Evolutionary conservation across 129 eudicot species (phyloP), one percentile per base, ranked within the genome.

Genomic region (Smallanthus sonchifolius): DNA sequence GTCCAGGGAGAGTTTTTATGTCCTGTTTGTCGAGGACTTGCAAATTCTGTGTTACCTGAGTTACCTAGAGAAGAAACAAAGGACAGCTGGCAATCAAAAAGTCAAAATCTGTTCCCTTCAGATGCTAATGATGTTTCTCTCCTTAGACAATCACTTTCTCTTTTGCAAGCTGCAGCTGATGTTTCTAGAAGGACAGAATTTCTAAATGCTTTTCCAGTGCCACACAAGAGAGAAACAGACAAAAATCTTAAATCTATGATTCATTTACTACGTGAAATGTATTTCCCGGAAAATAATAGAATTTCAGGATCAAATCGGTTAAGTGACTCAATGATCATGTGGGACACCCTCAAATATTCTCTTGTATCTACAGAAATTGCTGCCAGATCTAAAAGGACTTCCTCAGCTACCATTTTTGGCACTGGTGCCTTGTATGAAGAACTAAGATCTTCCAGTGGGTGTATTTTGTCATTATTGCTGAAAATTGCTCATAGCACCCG

Each of bases 1-100:
- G 52, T 54, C 24, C 83, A 94, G 99, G 99, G 99, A 70, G 99
- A 91, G 79, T 91, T 94, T 65, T 76, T 91, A 5, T 94, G 99
- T 67, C 99, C 99, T 45, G 97, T 91, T 70, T 94, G 99, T 64
- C 94, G 99, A 1, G 96, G 99, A 40, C 97, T 91, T 67, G 93
- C 91, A 67, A 94, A 94, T 76, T 91, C 93, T 6, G 86, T 91
- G 44, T 73, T 94, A 80, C 96, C 99, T 5, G 89, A 86, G 40
- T 24, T 81, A 43, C 87, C 89, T 51, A 81, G 45, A 65, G 86
- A 84, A 79, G 65, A 59, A 45, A 59, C 35, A 42, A 86, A 79
- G 79, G 78, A 56, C 39, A 70, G 57, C 47, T 79, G 39, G 75
- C 49, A 79, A 15, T 75, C 77, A 6, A 64, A 65, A 62, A 10